phyloP scores from a whole-genome alignment of 2,329 filamentous ascomycete genomes.

The Colletotrichum sp. region DNA sequence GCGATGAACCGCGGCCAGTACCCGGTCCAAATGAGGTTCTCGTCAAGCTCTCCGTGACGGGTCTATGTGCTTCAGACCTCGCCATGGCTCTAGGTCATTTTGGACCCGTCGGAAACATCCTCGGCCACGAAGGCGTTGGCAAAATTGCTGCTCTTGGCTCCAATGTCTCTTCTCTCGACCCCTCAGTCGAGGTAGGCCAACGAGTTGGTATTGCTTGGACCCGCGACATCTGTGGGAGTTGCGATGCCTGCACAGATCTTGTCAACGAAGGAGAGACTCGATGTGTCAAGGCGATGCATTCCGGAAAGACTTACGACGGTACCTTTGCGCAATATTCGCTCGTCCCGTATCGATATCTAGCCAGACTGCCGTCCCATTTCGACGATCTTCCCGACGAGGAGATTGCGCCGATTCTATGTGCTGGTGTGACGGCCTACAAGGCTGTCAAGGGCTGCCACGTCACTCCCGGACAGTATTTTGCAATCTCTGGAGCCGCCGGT shows the following conservation, averaged over 20 bases:
- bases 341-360: constrained; percentile 36
- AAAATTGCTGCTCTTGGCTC: constrained; percentile 39
- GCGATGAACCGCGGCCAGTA: neutral
- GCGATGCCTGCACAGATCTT: constrained; percentile 32
- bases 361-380: constrained; percentile 30
- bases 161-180: constrained; percentile 28
- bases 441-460: constrained; percentile 37
- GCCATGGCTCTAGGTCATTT: constrained; percentile 40
- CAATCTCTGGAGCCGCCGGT: constrained; percentile 41
- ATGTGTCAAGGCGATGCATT: constrained; percentile 36
- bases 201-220: constrained; percentile 44
- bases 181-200: constrained; percentile 31
- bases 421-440: constrained; percentile 48
- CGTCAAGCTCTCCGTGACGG: constrained; percentile 37
- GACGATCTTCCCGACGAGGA: constrained; percentile 34
- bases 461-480: constrained; percentile 38
- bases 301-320: constrained; percentile 37
- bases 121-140: constrained; percentile 52
- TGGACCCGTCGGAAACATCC: constrained; percentile 35
- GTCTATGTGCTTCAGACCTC: constrained; percentile 44
- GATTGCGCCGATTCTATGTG: constrained; percentile 46
- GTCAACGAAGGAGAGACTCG: constrained; percentile 37
- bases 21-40: constrained; percentile 31
- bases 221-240: constrained; percentile 38
- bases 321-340: constrained; percentile 44